Evolutionary conservation across 2,329 filamentous ascomycete species (phyloP).

Genomic region (Colletotrichum tropicale): DNA sequence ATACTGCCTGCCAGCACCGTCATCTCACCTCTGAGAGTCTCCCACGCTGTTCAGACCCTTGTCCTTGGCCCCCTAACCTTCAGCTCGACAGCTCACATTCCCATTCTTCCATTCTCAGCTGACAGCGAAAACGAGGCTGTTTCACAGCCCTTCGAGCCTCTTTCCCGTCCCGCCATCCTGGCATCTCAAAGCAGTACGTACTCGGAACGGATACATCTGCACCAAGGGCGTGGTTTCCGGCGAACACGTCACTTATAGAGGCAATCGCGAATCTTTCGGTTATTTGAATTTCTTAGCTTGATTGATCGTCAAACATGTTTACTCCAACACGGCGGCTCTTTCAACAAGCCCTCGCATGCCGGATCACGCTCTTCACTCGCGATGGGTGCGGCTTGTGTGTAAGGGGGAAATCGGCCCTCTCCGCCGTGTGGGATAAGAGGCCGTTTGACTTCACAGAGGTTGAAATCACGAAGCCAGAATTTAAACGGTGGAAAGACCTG

Average conservation of each 20-base stretch:
- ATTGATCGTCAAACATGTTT: conserved; percentile 47
- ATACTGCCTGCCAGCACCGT: neutral
- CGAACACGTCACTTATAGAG: neutral
- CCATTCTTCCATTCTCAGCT: neutral
- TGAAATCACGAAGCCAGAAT: conserved; percentile 68
- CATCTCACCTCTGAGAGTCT: conserved; percentile 1
- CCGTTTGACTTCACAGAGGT: conserved; percentile 74
- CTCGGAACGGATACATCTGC: neutral
- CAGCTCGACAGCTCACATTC: neutral
- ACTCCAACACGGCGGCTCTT: conserved; percentile 50
- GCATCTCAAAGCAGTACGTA: neutral
- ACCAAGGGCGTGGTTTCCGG: neutral
- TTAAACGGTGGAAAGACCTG: conserved; percentile 70
- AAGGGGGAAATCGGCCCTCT: conserved; percentile 70
- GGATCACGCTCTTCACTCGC: conserved; percentile 79
- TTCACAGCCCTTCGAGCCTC: neutral
- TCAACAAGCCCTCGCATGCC: conserved; percentile 47
- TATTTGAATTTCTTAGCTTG: neutral
- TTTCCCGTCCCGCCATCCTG: neutral
- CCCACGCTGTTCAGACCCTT: neutral
- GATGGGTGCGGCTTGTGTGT: conserved; percentile 74
- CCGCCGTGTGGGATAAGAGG: conserved; percentile 68
- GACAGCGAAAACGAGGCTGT: conserved; percentile 16
- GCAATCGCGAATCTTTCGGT: neutral
- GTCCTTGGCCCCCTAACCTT: neutral